phyloP scores from a whole-genome alignment of 179 eudicot genomes.

The Carnegiea gigantea region DNA sequence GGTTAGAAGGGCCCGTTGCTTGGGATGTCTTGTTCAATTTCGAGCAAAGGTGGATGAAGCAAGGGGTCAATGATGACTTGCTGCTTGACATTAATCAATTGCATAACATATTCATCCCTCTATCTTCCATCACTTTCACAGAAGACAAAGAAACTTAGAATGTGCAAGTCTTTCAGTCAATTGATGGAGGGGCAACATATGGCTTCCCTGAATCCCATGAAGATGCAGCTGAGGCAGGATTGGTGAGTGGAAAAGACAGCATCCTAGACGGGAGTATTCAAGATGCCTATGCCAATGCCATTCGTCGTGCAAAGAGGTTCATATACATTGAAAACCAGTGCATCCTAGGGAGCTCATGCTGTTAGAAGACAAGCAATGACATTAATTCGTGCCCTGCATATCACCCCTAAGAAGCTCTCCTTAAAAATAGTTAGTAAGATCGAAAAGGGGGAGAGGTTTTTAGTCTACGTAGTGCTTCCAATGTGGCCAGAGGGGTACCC shows the following conservation, averaged over 20 bases:
- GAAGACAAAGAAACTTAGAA: conserved; percentile 2
- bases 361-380: conserved; percentile 31
- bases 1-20: conserved; percentile 56
- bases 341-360: conserved; percentile 63
- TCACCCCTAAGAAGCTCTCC: conserved; percentile 62
- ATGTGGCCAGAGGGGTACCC: conserved; percentile 82
- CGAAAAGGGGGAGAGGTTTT: conserved; percentile 42
- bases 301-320: conserved; percentile 60
- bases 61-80: conserved; percentile 22
- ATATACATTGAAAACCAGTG: conserved; percentile 72
- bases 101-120: not conserved
- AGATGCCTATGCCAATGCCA: conserved; percentile 70
- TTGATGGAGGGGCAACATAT: conserved; percentile 48
- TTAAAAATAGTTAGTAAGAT: conserved; percentile 65
- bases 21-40: conserved; percentile 66
- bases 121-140: not conserved
- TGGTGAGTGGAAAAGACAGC: conserved; percentile 46
- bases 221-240: conserved; percentile 40
- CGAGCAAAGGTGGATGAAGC: conserved; percentile 59
- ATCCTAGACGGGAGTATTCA: conserved; percentile 63
- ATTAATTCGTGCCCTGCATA: conserved; percentile 48
- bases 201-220: conserved; percentile 42
- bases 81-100: not conserved
- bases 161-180: conserved; percentile 8
- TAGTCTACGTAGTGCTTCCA: conserved; percentile 56